These are phyloP conservation scores for Globisporangium sylvaticum DNA, from an alignment of 352 stramenopile species.

Conservation along the genomic window DNA sequence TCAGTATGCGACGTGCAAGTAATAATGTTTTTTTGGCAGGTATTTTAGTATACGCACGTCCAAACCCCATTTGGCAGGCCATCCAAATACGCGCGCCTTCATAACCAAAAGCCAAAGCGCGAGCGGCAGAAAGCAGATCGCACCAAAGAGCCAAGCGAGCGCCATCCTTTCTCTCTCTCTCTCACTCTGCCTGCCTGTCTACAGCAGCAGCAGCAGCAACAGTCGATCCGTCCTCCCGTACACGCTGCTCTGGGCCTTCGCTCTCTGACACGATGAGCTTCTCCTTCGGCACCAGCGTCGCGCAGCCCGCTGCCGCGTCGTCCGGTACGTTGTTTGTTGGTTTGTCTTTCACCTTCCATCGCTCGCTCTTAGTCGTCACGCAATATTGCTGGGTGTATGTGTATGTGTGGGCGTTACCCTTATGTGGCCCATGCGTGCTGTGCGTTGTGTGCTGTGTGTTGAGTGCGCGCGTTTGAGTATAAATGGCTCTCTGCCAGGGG, in stretches of 20 bases:
- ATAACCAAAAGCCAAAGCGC: not conserved
- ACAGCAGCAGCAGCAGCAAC: not conserved
- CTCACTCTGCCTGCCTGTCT: not conserved
- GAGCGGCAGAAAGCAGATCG: not conserved
- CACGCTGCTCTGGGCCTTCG: not conserved
- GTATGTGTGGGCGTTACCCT: not conserved
- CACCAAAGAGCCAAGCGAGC: not conserved
- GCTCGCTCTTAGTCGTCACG: not conserved
- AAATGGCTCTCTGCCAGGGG: too few species aligned
- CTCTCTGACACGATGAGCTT: conserved; percentile 24
- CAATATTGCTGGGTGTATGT: not conserved
- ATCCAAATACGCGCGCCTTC: not conserved
- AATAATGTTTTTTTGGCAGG: too few species aligned
- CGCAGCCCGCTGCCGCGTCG: conserved; percentile 21
- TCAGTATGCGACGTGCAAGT: too few species aligned
- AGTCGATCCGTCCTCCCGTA: not conserved
- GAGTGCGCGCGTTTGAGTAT: too few species aligned
- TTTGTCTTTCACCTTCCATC: too few species aligned
- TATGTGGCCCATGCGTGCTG: too few species aligned
- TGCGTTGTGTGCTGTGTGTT: too few species aligned
- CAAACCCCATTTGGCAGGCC: not conserved
- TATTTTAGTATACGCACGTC: not conserved
- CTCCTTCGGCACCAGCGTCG: conserved; percentile 28
- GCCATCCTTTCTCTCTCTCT: not conserved
- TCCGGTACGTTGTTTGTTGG: not conserved